Evolutionary conservation across 345 rosid species (phyloP).

Genomic region (Schrenkiella parvula): DNA sequence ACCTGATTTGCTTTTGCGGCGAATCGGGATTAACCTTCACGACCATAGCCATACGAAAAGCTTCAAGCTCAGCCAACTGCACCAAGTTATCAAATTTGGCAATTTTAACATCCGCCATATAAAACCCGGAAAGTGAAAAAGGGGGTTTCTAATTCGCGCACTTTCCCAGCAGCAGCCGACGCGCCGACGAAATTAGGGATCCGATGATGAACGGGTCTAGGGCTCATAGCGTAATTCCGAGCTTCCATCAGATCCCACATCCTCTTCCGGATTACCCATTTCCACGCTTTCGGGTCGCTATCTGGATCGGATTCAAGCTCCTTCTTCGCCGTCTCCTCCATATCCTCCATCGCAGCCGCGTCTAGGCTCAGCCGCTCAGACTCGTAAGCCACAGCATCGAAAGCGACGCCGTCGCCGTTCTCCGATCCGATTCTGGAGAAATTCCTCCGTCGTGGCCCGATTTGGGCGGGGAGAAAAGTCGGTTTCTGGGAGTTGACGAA

Average conservation of each 20-base stretch:
- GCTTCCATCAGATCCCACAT: slow-evolving; percentile 92
- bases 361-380: slow-evolving; percentile 63
- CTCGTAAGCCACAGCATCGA: slow-evolving; percentile 61
- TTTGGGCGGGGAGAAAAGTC: not conserved
- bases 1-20: slow-evolving; percentile 92
- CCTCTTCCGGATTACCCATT: slow-evolving; percentile 74
- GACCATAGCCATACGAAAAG: slow-evolving; percentile 50
- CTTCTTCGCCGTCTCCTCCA: slow-evolving; percentile 58
- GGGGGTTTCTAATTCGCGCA: not conserved
- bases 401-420: slow-evolving; percentile 27
- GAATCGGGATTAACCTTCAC: slow-evolving; percentile 94
- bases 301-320: slow-evolving; percentile 36
- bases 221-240: slow-evolving; percentile 60
- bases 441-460: not conserved
- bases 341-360: slow-evolving; percentile 54
- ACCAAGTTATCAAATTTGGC: not conserved
- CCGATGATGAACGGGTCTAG: slow-evolving; percentile 87
- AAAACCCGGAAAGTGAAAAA: slow-evolving; percentile 8
- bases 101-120: not conserved
- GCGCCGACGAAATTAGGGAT: slow-evolving; percentile 94
- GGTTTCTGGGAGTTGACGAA: not conserved
- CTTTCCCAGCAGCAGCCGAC: slow-evolving; percentile 62
- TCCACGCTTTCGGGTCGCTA: slow-evolving; percentile 77
- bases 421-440: slow-evolving; percentile 27
- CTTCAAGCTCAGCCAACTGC: slow-evolving; percentile 61